Conservation (phyloP, 331 rosid species). For the Saraca asoca region DNA sequence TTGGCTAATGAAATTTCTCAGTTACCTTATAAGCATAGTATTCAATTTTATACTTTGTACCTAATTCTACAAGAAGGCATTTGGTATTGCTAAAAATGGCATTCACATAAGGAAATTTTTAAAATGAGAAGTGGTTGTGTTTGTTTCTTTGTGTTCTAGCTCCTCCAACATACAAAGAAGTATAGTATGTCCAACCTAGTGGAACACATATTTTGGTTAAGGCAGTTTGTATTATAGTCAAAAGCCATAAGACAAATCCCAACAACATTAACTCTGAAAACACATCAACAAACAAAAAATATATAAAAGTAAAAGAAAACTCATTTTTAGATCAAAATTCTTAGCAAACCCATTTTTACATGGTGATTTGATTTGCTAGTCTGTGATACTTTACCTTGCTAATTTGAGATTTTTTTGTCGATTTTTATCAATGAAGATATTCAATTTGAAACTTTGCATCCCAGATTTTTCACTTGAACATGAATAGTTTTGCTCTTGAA, state of each 20-base stretch:
- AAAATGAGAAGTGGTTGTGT: conserved; percentile 24
- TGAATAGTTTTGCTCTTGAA: too few species aligned
- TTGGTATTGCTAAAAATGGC: conserved; percentile 31
- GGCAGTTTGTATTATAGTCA: conserved; percentile 54
- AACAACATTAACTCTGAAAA: conserved; percentile 63
- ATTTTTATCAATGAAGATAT: too few species aligned
- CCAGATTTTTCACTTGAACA: too few species aligned
- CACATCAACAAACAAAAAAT: not conserved
- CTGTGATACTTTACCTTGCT: too few species aligned
- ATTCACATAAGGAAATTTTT: conserved; percentile 28
- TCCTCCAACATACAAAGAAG: conserved; percentile 49
- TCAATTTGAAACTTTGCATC: too few species aligned
- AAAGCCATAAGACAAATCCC: conserved; percentile 66
- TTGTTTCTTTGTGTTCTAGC: not conserved
- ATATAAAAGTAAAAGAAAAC: not conserved
- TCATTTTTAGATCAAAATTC: not conserved
- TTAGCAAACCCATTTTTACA: not conserved
- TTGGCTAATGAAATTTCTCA: not conserved
- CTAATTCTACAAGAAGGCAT: conserved; percentile 40
- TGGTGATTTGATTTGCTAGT: too few species aligned
- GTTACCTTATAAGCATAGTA: conserved; percentile 39
- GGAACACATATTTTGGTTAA: conserved; percentile 58
- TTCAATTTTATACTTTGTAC: not conserved
- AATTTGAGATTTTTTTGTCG: too few species aligned
- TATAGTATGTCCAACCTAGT: conserved; percentile 32